phyloP scores from a whole-genome alignment of 495 filamentous ascomycete genomes.

The Penicillium malachiteum region DNA sequence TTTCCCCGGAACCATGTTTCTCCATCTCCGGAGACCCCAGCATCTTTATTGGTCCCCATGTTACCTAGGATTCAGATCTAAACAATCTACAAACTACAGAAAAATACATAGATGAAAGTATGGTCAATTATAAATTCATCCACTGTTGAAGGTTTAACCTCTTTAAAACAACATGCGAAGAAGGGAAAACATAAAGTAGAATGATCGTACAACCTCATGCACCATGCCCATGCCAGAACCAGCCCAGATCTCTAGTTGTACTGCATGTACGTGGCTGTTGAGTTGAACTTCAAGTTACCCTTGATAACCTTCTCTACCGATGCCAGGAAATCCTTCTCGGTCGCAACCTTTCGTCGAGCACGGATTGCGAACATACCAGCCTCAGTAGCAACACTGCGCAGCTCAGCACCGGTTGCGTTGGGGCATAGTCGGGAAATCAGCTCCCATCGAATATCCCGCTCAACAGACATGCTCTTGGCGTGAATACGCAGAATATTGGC shows the following conservation, averaged over 20 bases:
- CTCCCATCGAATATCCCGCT: constrained; percentile 98
- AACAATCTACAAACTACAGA: too few species aligned
- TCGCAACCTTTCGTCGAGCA: constrained; percentile 93
- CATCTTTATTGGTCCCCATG: too few species aligned
- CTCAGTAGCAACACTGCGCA: constrained; percentile 96
- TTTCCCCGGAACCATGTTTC: not conserved
- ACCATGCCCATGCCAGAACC: constrained; percentile 22
- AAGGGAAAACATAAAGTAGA: constrained; percentile 13
- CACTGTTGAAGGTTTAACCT: constrained; percentile 8
- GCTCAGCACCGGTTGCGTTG: constrained; percentile 93
- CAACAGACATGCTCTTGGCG: constrained; percentile 99
- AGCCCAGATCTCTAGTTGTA: constrained; percentile 68
- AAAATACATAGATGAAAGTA: not conserved
- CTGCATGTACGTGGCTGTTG: constrained; percentile 97
- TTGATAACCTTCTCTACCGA: constrained; percentile 99
- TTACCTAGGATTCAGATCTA: too few species aligned
- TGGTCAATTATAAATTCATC: constrained; percentile 28
- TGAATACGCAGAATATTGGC: constrained; percentile 98
- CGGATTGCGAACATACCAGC: constrained; percentile 99
- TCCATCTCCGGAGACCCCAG: not conserved
- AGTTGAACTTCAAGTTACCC: constrained; percentile 99
- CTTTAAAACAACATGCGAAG: constrained; percentile 10
- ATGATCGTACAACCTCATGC: constrained; percentile 26
- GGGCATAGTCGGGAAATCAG: constrained; percentile 94
- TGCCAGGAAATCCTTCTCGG: constrained; percentile 98